phyloP scores from a whole-genome alignment of 2,329 filamentous ascomycete species.

The Blastomyces gilchristii region DNA sequence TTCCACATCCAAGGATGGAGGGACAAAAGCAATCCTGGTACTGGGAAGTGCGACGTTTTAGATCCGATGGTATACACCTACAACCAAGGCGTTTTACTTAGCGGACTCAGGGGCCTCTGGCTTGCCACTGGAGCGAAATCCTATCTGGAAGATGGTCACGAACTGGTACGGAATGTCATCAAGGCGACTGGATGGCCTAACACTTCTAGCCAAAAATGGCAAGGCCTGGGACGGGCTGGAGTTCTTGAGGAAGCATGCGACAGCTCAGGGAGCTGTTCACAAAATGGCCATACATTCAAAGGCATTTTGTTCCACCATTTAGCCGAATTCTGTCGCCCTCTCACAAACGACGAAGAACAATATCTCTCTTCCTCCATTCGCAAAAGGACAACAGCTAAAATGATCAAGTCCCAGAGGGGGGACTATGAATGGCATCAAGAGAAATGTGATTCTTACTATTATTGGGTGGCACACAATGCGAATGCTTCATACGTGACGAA shows the following conservation, averaged over 20 bases:
- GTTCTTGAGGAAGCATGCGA: constrained; percentile 82
- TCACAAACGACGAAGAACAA: constrained; percentile 42
- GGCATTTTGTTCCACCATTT: constrained; percentile 91
- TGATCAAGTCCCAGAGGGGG: constrained; percentile 36
- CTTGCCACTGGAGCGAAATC: constrained; percentile 59
- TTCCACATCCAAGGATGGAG: constrained; percentile 67
- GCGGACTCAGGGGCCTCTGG: constrained; percentile 71
- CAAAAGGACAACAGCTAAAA: constrained; percentile 25
- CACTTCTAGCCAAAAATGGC: constrained; percentile 46
- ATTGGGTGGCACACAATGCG: constrained; percentile 73
- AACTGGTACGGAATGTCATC: constrained; percentile 64
- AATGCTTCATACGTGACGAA: constrained; percentile 60
- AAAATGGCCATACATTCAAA: constrained; percentile 85
- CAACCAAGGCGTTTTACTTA: constrained; percentile 85
- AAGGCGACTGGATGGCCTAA: constrained; percentile 63
- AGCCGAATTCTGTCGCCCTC: constrained; percentile 60
- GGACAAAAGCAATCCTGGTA: constrained; percentile 49
- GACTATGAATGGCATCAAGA: constrained; percentile 44
- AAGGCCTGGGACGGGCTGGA: constrained; percentile 65
- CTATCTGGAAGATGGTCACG: constrained; percentile 70
- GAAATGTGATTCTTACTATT: constrained; percentile 55
- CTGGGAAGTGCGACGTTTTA: constrained; percentile 64
- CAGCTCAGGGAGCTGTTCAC: constrained; percentile 60
- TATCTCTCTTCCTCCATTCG: constrained; percentile 32
- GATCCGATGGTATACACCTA: constrained; percentile 92